Evolutionary conservation across 306 rosid species (phyloP).

Genomic region (Gillenia trifoliata): DNA sequence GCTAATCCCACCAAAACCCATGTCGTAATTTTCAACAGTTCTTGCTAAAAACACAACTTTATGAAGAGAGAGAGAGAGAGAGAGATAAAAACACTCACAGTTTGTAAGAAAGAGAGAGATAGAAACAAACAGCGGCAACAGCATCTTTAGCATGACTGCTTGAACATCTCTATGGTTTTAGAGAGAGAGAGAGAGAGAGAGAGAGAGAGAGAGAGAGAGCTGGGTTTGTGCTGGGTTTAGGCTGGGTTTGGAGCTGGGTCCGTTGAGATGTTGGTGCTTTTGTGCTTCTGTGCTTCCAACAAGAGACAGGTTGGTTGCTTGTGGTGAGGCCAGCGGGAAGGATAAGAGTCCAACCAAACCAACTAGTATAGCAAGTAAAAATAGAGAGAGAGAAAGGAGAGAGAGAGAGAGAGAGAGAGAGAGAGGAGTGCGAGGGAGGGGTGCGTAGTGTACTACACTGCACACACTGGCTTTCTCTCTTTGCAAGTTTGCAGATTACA

Average conservation of each 20-base stretch:
- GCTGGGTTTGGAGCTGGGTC: not conserved
- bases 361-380: not conserved
- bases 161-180: conserved; percentile 12
- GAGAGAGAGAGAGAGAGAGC: conserved; percentile 11
- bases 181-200: not conserved
- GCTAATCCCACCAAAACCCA: conserved; percentile 1
- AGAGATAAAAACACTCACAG: conserved; percentile 6
- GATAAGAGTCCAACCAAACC: conserved; percentile 5
- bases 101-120: not conserved
- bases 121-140: conserved; percentile 10
- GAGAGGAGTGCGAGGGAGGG: not conserved
- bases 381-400: not conserved
- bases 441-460: not conserved
- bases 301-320: conserved; percentile 70
- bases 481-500: conserved; percentile 23
- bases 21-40: conserved; percentile 2
- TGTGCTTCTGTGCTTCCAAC: conserved; percentile 48
- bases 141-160: conserved; percentile 15
- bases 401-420: not conserved
- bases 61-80: not conserved
- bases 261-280: conserved; percentile 8
- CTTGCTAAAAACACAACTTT: not conserved
- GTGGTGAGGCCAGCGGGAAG: conserved; percentile 36
- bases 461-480: not conserved
- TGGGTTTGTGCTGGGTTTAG: not conserved